These are phyloP conservation scores for Chlamydomonas incerta DNA, from an alignment of 139 green algal genomes.

Conservation along the genomic window DNA sequence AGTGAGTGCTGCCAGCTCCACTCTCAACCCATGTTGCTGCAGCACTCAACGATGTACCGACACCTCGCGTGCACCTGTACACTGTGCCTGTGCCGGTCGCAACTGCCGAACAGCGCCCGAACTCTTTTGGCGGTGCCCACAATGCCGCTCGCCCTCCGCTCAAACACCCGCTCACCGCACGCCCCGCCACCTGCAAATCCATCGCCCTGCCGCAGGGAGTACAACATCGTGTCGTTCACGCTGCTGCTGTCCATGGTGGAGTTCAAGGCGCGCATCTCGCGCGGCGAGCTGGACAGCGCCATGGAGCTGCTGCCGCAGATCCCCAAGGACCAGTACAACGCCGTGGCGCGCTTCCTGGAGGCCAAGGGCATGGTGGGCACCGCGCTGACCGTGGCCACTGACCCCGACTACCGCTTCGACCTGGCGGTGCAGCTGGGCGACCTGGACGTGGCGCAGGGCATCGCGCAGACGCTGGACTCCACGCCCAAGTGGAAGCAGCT, in stretches of 20 bases:
- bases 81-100: no score
- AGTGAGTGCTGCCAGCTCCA: conserved; percentile 43
- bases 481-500: conserved; percentile 96
- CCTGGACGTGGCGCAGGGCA: conserved; percentile 82
- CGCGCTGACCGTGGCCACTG: conserved; percentile 93
- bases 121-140: no score
- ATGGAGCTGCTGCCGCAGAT: conserved; percentile 67
- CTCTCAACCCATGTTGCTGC: neutral
- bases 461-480: conserved; percentile 82
- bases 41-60: no score
- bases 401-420: conserved; percentile 90
- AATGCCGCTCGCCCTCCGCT: no score
- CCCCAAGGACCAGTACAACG: conserved; percentile 81
- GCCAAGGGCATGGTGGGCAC: conserved; percentile 81
- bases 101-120: no score
- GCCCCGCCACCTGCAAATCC: no score
- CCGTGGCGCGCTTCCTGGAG: conserved; percentile 96
- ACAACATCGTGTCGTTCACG: conserved; percentile 87
- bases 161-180: no score
- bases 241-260: conserved; percentile 96
- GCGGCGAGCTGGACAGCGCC: conserved; percentile 63
- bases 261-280: conserved; percentile 89
- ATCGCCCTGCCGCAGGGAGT: conserved; percentile 75
- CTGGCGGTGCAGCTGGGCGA: conserved; percentile 87
- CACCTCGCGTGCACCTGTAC: no score